Conservation (phyloP, 306 rosid genomes). For the Carpinus viminea region DNA sequence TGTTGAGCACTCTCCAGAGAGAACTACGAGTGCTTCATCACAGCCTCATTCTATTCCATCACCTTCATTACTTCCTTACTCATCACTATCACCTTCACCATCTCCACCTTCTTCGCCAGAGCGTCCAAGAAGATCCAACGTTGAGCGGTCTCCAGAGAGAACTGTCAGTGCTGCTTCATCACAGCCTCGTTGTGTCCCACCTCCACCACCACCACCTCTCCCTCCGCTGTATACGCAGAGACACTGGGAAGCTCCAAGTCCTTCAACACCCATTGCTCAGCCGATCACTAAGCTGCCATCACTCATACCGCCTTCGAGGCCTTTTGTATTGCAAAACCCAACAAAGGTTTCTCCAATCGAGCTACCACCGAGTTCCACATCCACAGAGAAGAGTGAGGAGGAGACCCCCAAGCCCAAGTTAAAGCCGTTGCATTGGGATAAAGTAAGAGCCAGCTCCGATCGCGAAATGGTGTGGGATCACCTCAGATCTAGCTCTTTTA, state of each 20-base stretch:
- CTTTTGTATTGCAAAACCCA: constrained; percentile 37
- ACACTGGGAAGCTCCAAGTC: constrained; percentile 29
- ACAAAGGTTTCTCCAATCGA: constrained; percentile 58
- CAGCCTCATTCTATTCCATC: constrained; percentile 16
- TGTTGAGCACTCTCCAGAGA: constrained; percentile 16
- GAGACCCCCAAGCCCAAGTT: constrained; percentile 71
- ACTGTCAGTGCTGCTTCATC: background rate
- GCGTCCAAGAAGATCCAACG: constrained; percentile 17
- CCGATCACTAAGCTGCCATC: constrained; percentile 38
- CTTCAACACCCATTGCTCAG: constrained; percentile 36
- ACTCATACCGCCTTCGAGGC: constrained; percentile 48
- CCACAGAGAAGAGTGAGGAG: constrained; percentile 46
- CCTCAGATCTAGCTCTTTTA: constrained; percentile 86
- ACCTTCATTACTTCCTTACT: constrained; percentile 30
- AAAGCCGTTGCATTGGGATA: constrained; percentile 98
- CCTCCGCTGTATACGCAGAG: constrained; percentile 20
- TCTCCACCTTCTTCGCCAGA: constrained; percentile 32
- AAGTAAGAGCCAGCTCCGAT: constrained; percentile 95
- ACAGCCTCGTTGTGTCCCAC: constrained; percentile 15
- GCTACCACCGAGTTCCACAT: constrained; percentile 48
- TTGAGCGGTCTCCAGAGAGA: constrained; percentile 17
- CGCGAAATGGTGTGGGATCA: constrained; percentile 99
- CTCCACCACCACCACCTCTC: constrained; percentile 29
- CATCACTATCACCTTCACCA: constrained; percentile 17
- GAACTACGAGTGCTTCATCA: constrained; percentile 4